These are phyloP conservation scores for Orbilia blumenaviensis DNA, from an alignment of 2,329 filamentous ascomycete genomes.

Conservation along the genomic window DNA sequence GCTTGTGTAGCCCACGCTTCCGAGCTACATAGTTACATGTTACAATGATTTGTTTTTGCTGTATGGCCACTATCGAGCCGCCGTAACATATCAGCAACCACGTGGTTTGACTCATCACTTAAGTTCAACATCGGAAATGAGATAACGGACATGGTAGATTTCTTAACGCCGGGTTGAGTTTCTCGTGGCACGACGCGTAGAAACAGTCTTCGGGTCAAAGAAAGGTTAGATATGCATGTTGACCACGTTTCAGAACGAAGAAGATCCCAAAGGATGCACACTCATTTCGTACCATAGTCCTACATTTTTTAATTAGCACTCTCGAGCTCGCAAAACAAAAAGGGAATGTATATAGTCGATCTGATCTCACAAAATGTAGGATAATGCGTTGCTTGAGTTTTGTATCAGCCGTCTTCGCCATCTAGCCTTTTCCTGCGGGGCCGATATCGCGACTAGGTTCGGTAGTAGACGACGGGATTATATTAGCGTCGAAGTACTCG, in stretches of 20 bases:
- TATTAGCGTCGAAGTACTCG: not conserved
- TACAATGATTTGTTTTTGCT: slow-evolving; percentile 91
- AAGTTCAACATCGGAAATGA: not conserved
- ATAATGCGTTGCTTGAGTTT: slow-evolving; percentile 39
- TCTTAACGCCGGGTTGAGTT: slow-evolving; percentile 41
- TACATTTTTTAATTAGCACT: not conserved
- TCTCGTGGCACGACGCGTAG: slow-evolving; percentile 52
- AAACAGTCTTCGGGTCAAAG: slow-evolving; percentile 31
- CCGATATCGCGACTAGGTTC: not conserved
- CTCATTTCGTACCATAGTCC: slow-evolving; percentile 35
- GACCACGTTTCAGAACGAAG: not conserved
- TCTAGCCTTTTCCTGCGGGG: not conserved
- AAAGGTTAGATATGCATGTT: not conserved
- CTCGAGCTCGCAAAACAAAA: not conserved
- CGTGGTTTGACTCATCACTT: not conserved
- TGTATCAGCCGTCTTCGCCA: slow-evolving; percentile 29
- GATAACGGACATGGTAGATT: slow-evolving; percentile 32
- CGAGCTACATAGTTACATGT: slow-evolving; percentile 95
- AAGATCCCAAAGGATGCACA: not conserved
- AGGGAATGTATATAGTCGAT: not conserved
- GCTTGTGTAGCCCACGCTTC: slow-evolving; percentile 75
- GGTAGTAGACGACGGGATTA: not conserved
- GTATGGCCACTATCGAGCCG: slow-evolving; percentile 74
- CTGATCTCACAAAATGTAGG: slow-evolving; percentile 43
- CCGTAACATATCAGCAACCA: too few relatives aligned